Conservation (phyloP, 352 stramenopile species). For the Pythium vanterpoolii region DNA sequence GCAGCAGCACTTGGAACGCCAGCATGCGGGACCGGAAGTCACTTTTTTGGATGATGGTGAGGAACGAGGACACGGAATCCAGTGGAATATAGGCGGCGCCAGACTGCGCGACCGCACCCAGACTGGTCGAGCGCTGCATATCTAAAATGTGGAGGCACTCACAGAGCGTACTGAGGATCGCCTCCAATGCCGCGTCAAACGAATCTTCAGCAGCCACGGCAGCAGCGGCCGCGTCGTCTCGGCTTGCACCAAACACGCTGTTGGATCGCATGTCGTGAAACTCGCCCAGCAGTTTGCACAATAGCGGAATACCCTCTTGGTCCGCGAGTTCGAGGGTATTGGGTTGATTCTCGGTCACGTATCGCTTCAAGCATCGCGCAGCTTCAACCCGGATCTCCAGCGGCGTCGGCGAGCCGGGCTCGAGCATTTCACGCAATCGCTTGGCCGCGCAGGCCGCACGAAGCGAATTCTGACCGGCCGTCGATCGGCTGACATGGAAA, state of each 20-base stretch:
- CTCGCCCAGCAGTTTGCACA: constrained; percentile 53
- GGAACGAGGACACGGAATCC: constrained; percentile 53
- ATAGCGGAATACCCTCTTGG: constrained; percentile 44
- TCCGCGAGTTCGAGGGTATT: constrained; percentile 68
- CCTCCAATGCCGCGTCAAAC: constrained; percentile 63
- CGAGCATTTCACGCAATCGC: constrained; percentile 56
- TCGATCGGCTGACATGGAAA: constrained; percentile 71
- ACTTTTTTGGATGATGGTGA: constrained; percentile 54
- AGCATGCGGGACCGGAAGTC: constrained; percentile 68
- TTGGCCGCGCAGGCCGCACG: constrained; percentile 49
- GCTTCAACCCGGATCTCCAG: constrained; percentile 66
- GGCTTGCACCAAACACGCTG: constrained; percentile 15
- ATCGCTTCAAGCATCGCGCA: constrained; percentile 67
- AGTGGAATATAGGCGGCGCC: constrained; percentile 55
- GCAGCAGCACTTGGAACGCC: constrained; percentile 64
- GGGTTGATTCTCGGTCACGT: constrained; percentile 63
- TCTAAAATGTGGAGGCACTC: constrained; percentile 69
- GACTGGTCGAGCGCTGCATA: constrained; percentile 15
- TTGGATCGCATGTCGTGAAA: constrained; percentile 50
- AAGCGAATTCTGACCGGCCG: constrained; percentile 60
- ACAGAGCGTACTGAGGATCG: constrained; percentile 70
- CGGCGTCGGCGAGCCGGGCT: constrained; percentile 40
- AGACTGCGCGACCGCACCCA: constrained; percentile 20
- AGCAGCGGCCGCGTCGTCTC: constrained; percentile 1
- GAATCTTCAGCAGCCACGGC: constrained; percentile 42